Percentiles rank a stretch among this genome's conserved stretches.
These are phyloP conservation scores for Setaria viridis DNA, from an alignment of 202 grass and related monocot species.

Conservation along the genomic window DNA sequence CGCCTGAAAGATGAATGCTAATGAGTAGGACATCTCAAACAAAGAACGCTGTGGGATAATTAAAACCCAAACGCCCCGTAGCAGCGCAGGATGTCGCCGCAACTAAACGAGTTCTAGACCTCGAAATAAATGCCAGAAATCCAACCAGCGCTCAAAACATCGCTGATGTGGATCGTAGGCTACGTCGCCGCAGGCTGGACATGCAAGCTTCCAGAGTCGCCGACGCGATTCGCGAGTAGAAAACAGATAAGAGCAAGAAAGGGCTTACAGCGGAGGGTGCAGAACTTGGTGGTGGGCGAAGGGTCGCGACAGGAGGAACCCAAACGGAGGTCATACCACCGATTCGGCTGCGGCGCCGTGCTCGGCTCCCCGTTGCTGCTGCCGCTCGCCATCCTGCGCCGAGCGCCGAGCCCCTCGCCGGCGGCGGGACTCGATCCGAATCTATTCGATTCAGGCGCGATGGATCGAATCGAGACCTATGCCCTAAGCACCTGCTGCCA, in stretches of 20 bases:
- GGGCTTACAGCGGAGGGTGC: conserved; percentile 89
- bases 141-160: conserved; percentile 13
- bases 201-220: neutral
- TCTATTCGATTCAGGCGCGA: too few species aligned
- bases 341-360: conserved; percentile 70
- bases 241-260: neutral
- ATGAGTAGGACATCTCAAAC: neutral
- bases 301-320: conserved; percentile 68
- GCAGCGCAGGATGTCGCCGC: neutral
- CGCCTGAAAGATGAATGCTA: neutral
- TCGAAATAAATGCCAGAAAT: conserved; percentile 16
- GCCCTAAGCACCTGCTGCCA: too few species aligned
- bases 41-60: neutral
- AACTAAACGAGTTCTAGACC: neutral
- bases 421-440: too few species aligned
- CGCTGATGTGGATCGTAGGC: neutral
- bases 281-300: conserved; percentile 77
- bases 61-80: neutral
- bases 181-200: neutral
- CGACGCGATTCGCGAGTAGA: conserved; percentile 16
- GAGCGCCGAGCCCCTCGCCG: too few species aligned
- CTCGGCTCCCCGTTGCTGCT: conserved; percentile 71
- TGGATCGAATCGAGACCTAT: too few species aligned
- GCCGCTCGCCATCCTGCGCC: conserved; percentile 61
- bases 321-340: conserved; percentile 84